These are phyloP conservation scores for Balakata baccata DNA, from an alignment of 345 rosid genomes.

Conservation along the genomic window DNA sequence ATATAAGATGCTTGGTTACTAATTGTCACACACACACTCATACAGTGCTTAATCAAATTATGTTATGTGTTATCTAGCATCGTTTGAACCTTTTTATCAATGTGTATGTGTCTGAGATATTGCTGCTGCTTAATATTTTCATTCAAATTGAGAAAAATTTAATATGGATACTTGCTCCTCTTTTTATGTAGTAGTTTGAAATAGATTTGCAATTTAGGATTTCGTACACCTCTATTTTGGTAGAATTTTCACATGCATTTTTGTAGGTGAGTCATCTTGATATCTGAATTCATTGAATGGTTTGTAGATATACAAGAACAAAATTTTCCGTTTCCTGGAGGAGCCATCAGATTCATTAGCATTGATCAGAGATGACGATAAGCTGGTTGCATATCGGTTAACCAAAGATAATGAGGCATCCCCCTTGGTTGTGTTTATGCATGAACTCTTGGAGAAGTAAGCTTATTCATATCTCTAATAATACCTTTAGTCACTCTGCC, in stretches of 20 bases:
- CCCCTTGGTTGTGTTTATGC: constrained; percentile 23
- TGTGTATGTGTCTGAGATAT: too few relatives aligned
- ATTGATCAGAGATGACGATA: constrained; percentile 27
- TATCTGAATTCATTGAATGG: background rate
- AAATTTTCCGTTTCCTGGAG: constrained; percentile 12
- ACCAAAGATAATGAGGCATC: constrained; percentile 16
- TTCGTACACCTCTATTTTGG: too few relatives aligned
- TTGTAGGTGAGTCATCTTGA: background rate
- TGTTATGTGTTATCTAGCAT: background rate
- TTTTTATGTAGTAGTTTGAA: background rate
- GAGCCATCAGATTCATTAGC: constrained; percentile 21
- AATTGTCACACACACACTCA: too few relatives aligned
- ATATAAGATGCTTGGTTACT: too few relatives aligned
- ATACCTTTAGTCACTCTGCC: background rate
- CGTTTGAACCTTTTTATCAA: too few relatives aligned
- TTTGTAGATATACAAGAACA: constrained; percentile 27
- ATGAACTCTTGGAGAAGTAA: constrained; percentile 23
- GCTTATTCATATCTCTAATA: background rate
- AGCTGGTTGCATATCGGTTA: constrained; percentile 27
- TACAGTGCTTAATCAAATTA: too few relatives aligned
- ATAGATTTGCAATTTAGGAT: background rate
- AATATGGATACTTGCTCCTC: background rate
- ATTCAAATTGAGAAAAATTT: background rate
- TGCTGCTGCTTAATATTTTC: background rate
- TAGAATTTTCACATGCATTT: background rate